phyloP scores from a whole-genome alignment of 2,329 filamentous ascomycete species.

The Penicillium sp. region DNA sequence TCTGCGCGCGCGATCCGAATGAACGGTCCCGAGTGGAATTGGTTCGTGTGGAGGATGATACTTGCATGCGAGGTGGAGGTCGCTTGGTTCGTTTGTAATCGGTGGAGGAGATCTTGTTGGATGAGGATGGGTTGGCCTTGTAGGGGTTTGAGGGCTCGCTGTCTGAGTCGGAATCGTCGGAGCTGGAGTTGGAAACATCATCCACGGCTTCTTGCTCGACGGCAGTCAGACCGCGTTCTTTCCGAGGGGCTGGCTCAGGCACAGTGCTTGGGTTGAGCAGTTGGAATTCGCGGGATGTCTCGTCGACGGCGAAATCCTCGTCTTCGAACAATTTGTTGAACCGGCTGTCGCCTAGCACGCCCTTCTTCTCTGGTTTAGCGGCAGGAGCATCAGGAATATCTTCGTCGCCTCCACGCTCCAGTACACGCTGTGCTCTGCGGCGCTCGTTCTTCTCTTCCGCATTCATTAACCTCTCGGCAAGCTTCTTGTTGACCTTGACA shows the following conservation, averaged over 20 bases:
- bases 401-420: conserved; percentile 55
- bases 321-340: conserved; percentile 88
- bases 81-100: conserved; percentile 52
- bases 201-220: conserved; percentile 58
- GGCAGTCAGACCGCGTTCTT: conserved; percentile 52
- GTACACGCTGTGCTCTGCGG: conserved; percentile 40
- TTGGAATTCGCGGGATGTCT: conserved; percentile 78
- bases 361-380: conserved; percentile 44
- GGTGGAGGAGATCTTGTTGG: conserved; percentile 48
- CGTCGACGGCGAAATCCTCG: conserved; percentile 86
- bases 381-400: conserved; percentile 29
- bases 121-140: conserved; percentile 31
- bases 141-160: conserved; percentile 26
- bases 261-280: conserved; percentile 82
- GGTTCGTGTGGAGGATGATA: conserved; percentile 49
- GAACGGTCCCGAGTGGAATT: conserved; percentile 48
- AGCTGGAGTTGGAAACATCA: conserved; percentile 42
- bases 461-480: conserved; percentile 58
- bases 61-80: conserved; percentile 50
- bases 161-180: conserved; percentile 33
- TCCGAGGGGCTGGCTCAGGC: conserved; percentile 25
- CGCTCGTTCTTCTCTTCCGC: conserved; percentile 53
- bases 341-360: conserved; percentile 74
- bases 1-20: conserved; percentile 53
- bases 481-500: conserved; percentile 75